Base-by-base conservation (phyloP, 106 monocot genomes). In the Dendrobium officinale region DNA sequence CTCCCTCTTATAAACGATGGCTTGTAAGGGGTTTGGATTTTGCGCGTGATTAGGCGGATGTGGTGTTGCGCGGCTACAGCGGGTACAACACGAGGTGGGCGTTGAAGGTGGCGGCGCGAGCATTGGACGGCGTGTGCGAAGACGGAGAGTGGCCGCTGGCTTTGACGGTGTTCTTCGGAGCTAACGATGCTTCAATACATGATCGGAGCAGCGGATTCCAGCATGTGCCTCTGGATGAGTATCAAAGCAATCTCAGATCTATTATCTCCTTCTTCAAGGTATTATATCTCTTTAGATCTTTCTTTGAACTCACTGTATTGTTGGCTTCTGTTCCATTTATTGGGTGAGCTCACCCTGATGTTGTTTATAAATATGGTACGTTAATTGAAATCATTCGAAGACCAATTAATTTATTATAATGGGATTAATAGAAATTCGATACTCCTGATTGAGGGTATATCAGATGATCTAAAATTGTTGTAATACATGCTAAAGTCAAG, bases 21-120 rank as follows among this genome's bases (percentile, higher is more conserved):
- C 16, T 58, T 24, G 6, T 17, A 11, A 74, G 40, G 17, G 61
- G 22, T 61, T 81, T n/a, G 51, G 26, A 31, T 56, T 42, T 56
- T 67, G 6, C 6, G 20, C 18, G 22, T 24, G 9, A 0, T 55
- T 22, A 93, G 96, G 93, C 84, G 76, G 94, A 96, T 80, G 87
- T 96, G 73, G 83, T 96, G 81, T 82, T 94, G 73, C 81, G 96
- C 73, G 96, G 94, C 3, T 93, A 86, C 87, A 90, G 94, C 61
- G 96, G 96, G 10, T 96, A 96, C 90, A 96, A 94, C 88, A 94
- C 93, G 27, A 55, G 93, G 73, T 94, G 93, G 96, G 93, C 92
- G 78, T 78, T 88, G 24, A 79, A 79, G 80, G 85, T 90, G 79
- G 42, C 84, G 68, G 87, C 81, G 51, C 42, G 64, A 67, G 88